Conservation (phyloP, 148 eudicot species). For the Vaccinium darrowii region DNA sequence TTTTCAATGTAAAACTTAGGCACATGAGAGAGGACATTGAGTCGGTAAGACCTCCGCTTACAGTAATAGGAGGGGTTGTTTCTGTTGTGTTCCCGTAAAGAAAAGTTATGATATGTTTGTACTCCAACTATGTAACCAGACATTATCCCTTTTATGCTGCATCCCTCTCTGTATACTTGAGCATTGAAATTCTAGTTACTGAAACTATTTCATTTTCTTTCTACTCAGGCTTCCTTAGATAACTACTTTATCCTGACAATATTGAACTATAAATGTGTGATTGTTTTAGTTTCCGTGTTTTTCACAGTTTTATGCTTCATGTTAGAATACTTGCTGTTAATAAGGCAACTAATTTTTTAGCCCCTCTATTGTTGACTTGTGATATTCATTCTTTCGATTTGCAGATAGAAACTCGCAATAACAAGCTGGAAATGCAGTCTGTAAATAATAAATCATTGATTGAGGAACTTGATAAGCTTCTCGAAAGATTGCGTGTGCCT, state of each 20-base stretch:
- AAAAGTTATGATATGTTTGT: background rate
- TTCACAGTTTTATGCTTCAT: background rate
- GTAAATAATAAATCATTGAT: constrained; percentile 76
- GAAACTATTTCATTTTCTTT: background rate
- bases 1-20: constrained; percentile 87
- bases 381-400: constrained; percentile 9
- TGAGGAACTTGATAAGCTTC: constrained; percentile 95
- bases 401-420: constrained; percentile 95
- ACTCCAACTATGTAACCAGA: background rate
- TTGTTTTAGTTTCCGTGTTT: background rate
- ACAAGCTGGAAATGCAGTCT: constrained; percentile 96
- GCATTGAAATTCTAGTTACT: background rate
- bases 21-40: constrained; percentile 99
- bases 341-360: background rate
- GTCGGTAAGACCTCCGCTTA: constrained; percentile 51
- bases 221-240: background rate
- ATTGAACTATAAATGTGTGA: background rate
- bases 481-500: constrained; percentile 78
- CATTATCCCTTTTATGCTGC: background rate
- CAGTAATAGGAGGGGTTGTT: background rate
- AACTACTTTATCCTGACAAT: background rate
- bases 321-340: background rate
- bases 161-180: background rate
- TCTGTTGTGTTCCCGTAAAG: constrained; percentile 10
- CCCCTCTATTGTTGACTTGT: background rate